Evolutionary conservation across 192 early-diverging fungal species (phyloP), one percentile per base, ranked within the genome.

Genomic region (Coemansia sp.): DNA sequence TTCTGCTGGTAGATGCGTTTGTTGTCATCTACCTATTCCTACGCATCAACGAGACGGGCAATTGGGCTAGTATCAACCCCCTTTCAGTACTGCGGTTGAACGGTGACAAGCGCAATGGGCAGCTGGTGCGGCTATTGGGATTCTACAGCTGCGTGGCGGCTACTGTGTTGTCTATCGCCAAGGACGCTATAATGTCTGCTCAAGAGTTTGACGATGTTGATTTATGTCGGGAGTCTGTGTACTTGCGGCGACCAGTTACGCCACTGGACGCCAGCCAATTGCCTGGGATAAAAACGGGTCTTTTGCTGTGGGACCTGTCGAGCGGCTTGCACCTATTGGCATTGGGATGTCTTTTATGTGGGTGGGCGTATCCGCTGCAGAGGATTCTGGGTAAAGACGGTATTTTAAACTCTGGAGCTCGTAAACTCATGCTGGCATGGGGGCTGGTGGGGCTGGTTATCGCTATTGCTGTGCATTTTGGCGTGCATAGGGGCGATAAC

Each of bases 141-240:
- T 83, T 75, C 57, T 77, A 72, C 60, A 62, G 72, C 63, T 69
- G 80, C 38, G 45, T 83, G 31, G 36, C 27, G 1, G 75, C 75
- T 36, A 73, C 67, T 1, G 57, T 53, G 31, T 55, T 83, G 66
- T 77, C 75, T 31, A 44, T 77, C 50, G 72, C 55, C 27, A 76
- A 76, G 59, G 80, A 83, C 50, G 73, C 65, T n/a, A 66, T 83
- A 9, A 83, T 83, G 80, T 72, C 80, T 1, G 23, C 23, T n/a
- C 72, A 75, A 64, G 80, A 83, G 66, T 44, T 83, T 11, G 64
- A 83, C 12, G 80, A 83, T 42, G 80, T 83, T 2, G 29, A 64
- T 7, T 44, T 77, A 29, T 83, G 80, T 45, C 69, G 74, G 0
- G 59, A 69, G 2, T 73, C 80, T 4, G 66, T 83, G 8, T 83